Conservation (phyloP, 257 asterid species). For the Forsythia suspensa region DNA sequence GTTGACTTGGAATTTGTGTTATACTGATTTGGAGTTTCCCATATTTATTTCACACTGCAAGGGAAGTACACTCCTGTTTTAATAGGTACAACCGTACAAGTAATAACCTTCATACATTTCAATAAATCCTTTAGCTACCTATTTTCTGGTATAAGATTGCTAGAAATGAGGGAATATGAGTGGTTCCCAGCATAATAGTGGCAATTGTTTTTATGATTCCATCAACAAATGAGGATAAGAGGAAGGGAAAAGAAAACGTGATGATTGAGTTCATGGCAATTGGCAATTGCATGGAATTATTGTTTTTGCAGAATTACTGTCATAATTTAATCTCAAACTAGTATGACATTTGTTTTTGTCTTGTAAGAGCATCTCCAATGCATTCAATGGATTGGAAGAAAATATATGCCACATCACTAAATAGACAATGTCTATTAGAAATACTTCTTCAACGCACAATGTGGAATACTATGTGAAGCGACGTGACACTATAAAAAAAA, state of each 20-base stretch:
- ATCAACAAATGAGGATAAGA: background rate
- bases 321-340: no score
- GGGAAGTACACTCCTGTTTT: background rate
- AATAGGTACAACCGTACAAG: background rate
- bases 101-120: background rate
- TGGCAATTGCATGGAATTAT: background rate
- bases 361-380: no score
- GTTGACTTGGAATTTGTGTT: constrained; percentile 20
- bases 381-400: no score
- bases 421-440: no score
- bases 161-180: background rate
- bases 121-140: background rate
- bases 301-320: background rate
- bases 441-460: no score
- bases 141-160: background rate
- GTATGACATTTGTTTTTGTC: no score
- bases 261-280: background rate
- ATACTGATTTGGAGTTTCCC: background rate
- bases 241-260: background rate
- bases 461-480: no score
- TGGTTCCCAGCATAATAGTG: background rate
- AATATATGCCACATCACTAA: no score
- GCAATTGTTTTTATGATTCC: constrained; percentile 2
- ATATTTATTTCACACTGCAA: background rate
- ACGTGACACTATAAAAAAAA: no score